Evolutionary conservation across 2,329 filamentous ascomycete genomes (phyloP).

Genomic region (Didymella lethalis): DNA sequence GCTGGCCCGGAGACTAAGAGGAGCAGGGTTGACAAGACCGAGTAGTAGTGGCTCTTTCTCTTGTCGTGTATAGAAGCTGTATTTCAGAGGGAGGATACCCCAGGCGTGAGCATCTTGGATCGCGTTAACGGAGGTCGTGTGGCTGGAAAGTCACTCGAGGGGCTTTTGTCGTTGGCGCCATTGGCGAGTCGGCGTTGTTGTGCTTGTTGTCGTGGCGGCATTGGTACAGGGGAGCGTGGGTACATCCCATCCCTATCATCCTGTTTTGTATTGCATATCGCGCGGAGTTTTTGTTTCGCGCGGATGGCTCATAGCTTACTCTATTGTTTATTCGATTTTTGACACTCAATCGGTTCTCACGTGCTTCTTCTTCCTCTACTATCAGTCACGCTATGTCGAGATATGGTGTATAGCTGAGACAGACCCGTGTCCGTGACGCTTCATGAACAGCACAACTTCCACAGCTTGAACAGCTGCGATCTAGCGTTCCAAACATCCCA

Average conservation of each 20-base stretch:
- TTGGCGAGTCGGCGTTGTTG: conserved; percentile 4
- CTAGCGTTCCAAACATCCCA: too few relatives aligned
- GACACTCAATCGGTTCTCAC: background rate
- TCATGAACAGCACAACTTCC: too few relatives aligned
- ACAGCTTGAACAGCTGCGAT: too few relatives aligned
- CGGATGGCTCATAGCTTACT: background rate
- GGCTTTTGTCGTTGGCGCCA: background rate
- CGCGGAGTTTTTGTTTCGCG: conserved; percentile 8
- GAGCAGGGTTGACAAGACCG: conserved; percentile 5
- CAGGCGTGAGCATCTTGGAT: background rate
- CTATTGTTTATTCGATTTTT: conserved; percentile 7
- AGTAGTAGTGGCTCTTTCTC: conserved; percentile 15
- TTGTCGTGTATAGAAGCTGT: conserved; percentile 9
- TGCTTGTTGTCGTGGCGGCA: conserved; percentile 1
- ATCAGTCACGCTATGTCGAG: background rate
- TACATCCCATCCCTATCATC: conserved; percentile 3
- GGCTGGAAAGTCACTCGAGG: background rate
- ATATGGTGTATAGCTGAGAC: background rate
- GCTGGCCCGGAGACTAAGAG: conserved; percentile 16
- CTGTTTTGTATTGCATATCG: conserved; percentile 8
- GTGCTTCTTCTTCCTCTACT: background rate
- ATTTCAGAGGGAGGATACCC: conserved; percentile 5
- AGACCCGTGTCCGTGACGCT: too few relatives aligned
- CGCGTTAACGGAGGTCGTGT: background rate
- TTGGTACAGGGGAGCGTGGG: background rate